phyloP scores from a whole-genome alignment of 192 early-diverging fungal species.

The Coemansia sp. region DNA sequence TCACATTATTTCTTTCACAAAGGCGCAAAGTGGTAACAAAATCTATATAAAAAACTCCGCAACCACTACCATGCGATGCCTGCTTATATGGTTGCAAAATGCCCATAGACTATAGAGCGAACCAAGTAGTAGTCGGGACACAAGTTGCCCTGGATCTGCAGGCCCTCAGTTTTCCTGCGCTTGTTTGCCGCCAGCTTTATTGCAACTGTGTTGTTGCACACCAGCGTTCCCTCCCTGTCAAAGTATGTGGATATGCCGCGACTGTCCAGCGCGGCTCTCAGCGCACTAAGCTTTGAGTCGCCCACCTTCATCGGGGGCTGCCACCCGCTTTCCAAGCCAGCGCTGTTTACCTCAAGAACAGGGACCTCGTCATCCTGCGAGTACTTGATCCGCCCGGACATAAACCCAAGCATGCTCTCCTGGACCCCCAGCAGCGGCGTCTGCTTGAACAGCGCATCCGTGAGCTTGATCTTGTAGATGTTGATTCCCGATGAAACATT shows the following conservation, averaged over 20 bases:
- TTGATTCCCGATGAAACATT: conserved; percentile 89
- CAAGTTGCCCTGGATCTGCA: conserved; percentile 49
- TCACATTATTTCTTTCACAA: too few relatives aligned
- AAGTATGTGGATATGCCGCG: conserved; percentile 83
- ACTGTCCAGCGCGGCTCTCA: conserved; percentile 67
- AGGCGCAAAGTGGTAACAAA: too few relatives aligned
- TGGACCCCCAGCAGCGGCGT: conserved; percentile 67
- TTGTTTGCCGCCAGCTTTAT: conserved; percentile 39
- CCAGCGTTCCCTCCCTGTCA: conserved; percentile 76
- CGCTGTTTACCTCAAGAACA: conserved; percentile 64
- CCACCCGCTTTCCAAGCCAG: conserved; percentile 36
- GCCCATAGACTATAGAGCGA: conserved; percentile 53
- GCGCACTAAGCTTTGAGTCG: conserved; percentile 80
- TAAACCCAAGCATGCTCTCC: conserved; percentile 40
- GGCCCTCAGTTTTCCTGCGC: conserved; percentile 16
- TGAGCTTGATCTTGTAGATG: conserved; percentile 81
- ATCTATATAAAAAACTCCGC: too few relatives aligned
- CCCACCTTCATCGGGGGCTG: conserved; percentile 78
- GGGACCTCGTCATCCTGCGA: conserved; percentile 66
- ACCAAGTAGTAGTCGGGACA: conserved; percentile 55
- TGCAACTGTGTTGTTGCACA: conserved; percentile 77
- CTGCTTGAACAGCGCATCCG: conserved; percentile 77
- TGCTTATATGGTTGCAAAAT: conserved; percentile 27
- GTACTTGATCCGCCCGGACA: conserved; percentile 76
- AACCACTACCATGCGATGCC: background rate